Conservation (phyloP, 352 stramenopile species). For the Thalassiosira delicatula region DNA sequence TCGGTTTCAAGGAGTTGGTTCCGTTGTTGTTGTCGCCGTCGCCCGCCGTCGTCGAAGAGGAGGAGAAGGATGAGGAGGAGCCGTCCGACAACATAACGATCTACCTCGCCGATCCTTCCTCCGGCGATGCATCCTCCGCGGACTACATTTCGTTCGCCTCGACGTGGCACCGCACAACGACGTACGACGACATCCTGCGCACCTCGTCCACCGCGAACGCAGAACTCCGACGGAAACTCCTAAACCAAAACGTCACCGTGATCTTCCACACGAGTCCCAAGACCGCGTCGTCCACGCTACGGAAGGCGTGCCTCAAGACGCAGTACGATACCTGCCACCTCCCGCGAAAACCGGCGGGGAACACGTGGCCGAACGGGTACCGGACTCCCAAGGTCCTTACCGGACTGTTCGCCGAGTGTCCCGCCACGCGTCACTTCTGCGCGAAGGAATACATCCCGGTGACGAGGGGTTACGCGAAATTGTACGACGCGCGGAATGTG, state of each 20-base stretch:
- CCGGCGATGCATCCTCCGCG: neutral
- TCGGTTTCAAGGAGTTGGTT: neutral
- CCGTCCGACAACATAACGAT: neutral
- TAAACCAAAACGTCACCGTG: slow-evolving; percentile 7
- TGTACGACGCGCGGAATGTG: neutral
- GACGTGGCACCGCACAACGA: slow-evolving; percentile 1
- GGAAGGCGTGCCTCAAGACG: slow-evolving; percentile 22
- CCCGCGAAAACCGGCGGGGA: neutral
- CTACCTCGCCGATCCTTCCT: neutral
- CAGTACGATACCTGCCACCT: slow-evolving; percentile 11
- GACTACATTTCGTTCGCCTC: slow-evolving; percentile 7
- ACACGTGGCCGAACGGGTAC: slow-evolving; percentile 31
- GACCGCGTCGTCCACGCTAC: slow-evolving; percentile 27
- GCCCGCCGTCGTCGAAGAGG: neutral
- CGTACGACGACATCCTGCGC: slow-evolving; percentile 17
- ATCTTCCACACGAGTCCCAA: slow-evolving; percentile 38
- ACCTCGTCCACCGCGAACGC: neutral
- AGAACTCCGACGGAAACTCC: neutral
- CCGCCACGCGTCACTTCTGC: slow-evolving; percentile 15
- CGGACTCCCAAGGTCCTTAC: neutral
- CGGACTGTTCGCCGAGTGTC: slow-evolving; percentile 10
- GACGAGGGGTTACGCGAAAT: neutral
- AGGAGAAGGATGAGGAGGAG: neutral
- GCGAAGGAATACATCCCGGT: slow-evolving; percentile 1
- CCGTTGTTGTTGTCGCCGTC: neutral